Conservation (phyloP, 495 filamentous ascomycete species). For the Penicillium lividum region DNA sequence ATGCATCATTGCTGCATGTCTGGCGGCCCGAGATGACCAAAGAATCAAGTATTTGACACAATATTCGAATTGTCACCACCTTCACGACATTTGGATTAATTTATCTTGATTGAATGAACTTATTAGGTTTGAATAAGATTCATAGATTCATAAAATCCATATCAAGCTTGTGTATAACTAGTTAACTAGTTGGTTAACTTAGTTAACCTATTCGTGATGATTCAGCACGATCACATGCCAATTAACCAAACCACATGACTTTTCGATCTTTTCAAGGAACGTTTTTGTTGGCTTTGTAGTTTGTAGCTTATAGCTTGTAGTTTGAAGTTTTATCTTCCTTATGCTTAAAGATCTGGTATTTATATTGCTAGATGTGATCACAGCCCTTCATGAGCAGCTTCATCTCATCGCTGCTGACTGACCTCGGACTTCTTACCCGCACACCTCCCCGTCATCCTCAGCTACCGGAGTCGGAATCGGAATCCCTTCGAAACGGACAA, state of each 20-base stretch:
- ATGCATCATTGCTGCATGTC: not conserved
- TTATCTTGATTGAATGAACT: not conserved
- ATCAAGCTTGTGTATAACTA: no score
- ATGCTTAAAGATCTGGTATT: not conserved
- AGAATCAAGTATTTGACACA: not conserved
- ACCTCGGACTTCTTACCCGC: constrained; percentile 74
- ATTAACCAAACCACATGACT: not conserved
- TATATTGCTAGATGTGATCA: constrained; percentile 22
- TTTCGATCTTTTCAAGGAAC: not conserved
- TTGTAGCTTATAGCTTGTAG: constrained; percentile 2
- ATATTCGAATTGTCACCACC: not conserved
- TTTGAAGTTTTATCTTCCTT: not conserved
- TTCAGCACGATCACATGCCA: constrained; percentile 33
- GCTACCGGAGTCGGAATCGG: constrained; percentile 13
- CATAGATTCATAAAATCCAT: no score
- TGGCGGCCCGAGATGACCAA: not conserved
- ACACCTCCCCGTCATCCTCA: constrained; percentile 56
- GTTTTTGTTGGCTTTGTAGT: not conserved
- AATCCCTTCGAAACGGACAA: constrained; percentile 18
- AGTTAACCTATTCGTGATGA: constrained; percentile 9
- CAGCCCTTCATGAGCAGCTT: constrained; percentile 65
- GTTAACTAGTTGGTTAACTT: no score
- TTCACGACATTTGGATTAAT: not conserved
- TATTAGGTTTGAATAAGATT: no score
- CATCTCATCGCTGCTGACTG: constrained; percentile 72